Evolutionary conservation across 2,329 filamentous ascomycete genomes (phyloP).

Genomic region (Penicillium sumatraense): DNA sequence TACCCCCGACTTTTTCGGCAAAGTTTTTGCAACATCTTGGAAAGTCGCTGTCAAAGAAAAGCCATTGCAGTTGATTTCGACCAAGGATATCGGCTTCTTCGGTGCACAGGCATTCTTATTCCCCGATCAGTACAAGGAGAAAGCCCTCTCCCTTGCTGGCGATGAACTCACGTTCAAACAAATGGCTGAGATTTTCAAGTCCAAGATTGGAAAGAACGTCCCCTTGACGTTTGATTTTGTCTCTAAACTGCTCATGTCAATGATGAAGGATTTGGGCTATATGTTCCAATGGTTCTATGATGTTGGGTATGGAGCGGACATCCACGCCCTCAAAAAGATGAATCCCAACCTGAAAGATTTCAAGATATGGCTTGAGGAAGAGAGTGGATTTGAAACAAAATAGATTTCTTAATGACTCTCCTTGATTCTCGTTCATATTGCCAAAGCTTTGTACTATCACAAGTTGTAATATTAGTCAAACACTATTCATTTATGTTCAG

Average conservation of each 20-base stretch:
- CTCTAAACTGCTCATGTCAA: constrained; percentile 45
- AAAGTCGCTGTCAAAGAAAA: constrained; percentile 47
- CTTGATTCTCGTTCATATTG: too few relatives aligned
- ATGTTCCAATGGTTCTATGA: constrained; percentile 58
- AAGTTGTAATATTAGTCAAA: neutral
- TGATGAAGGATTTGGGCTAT: constrained; percentile 48
- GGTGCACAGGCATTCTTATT: constrained; percentile 54
- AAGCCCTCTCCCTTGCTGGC: constrained; percentile 55
- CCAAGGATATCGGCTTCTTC: constrained; percentile 57
- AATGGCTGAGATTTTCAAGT: constrained; percentile 51
- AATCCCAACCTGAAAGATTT: constrained; percentile 55
- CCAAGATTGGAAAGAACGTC: constrained; percentile 49
- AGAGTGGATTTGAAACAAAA: constrained; percentile 44
- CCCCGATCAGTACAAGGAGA: constrained; percentile 49
- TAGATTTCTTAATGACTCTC: too few relatives aligned
- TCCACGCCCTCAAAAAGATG: constrained; percentile 46
- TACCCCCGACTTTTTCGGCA: constrained; percentile 50
- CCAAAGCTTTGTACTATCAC: too few relatives aligned
- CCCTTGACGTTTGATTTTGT: constrained; percentile 49
- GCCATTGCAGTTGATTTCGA: constrained; percentile 47
- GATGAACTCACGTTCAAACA: constrained; percentile 56
- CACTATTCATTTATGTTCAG: neutral
- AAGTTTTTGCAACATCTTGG: constrained; percentile 51
- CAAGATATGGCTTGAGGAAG: constrained; percentile 53
- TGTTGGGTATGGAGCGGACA: constrained; percentile 54